Base-by-base conservation (phyloP, 192 early-diverging fungal genomes). In the Rhizophagus sp. region DNA sequence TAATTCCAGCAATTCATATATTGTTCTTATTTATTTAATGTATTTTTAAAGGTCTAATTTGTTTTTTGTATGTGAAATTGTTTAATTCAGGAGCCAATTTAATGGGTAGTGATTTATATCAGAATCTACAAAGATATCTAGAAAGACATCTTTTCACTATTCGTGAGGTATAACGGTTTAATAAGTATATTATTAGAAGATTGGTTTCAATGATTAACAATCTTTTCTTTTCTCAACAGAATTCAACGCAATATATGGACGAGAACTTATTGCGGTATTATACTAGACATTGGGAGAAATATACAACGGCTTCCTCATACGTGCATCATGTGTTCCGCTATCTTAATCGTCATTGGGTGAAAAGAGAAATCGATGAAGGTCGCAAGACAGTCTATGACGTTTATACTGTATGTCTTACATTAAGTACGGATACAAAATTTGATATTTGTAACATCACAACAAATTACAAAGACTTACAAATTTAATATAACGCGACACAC, bases 341-440 rank as follows among this genome's bases (percentile, higher is more conserved):
- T 83, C 88, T 99, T 68, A 99, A 99, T 85, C 91, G 97, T 49
- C 94, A 97, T 84, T 99, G 98, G 98, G 94, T 98, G 62, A 96
- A 95, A 85, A 89, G 98, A 81, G 95, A 97, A 86, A 93, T 96
- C 71, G 96, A 97, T 52, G 98, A 99, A 79, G 94, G 95, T 36
- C 91, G 89, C 83, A 95, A 93, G 86, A 91, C 88, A 62, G 92
- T 97, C 33, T 94, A 93, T 81, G 96, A 98, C 75, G 93, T 99
- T 52, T 95, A 97, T 85, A 98, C 95, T 75, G 93, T 99, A 84
- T 88, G 88, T 88, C 76, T 86, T 57, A 17, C 68, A 41, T n/a
- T n/a, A 74, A 47, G 47, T 50, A 49, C 27, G 73, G 24, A 62
- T 34, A 72, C 50, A n/a, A 33, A 41, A 73, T 61, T 50, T 41